phyloP scores from a whole-genome alignment of 148 eudicot genomes.

The Bassia scoparia region DNA sequence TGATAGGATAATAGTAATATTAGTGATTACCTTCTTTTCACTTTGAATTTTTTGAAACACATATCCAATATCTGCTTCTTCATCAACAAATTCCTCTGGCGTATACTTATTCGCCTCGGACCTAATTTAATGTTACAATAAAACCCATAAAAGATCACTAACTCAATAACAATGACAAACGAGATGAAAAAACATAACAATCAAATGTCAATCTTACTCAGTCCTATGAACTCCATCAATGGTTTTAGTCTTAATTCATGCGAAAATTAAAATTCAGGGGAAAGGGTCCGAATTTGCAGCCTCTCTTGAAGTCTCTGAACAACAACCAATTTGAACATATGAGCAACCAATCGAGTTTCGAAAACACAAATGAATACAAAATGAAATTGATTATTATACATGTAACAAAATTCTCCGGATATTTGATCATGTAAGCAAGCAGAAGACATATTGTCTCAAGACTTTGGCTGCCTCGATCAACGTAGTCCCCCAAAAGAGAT shows the following conservation, averaged over 20 bases:
- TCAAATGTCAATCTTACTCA: constrained; percentile 36
- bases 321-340: background rate
- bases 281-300: constrained; percentile 78
- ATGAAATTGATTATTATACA: no score
- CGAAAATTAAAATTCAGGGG: constrained; percentile 77
- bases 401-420: no score
- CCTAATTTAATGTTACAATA: constrained; percentile 46
- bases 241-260: constrained; percentile 62
- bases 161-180: background rate
- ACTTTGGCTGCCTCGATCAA: no score
- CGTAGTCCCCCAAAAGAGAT: no score
- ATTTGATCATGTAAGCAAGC: no score
- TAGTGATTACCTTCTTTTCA: constrained; percentile 63
- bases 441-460: no score
- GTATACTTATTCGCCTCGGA: constrained; percentile 59
- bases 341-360: constrained; percentile 1
- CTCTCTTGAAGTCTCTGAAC: constrained; percentile 74
- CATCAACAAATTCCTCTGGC: constrained; percentile 70
- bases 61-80: constrained; percentile 80
- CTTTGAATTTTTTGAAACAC: constrained; percentile 63
- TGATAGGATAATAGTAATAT: no score
- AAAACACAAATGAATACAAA: background rate
- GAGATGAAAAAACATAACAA: background rate
- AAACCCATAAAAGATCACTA: constrained; percentile 15
- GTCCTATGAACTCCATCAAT: constrained; percentile 75